phyloP scores from a whole-genome alignment of 2,329 filamentous ascomycete species.

The Drechslerella coelobrocha region DNA sequence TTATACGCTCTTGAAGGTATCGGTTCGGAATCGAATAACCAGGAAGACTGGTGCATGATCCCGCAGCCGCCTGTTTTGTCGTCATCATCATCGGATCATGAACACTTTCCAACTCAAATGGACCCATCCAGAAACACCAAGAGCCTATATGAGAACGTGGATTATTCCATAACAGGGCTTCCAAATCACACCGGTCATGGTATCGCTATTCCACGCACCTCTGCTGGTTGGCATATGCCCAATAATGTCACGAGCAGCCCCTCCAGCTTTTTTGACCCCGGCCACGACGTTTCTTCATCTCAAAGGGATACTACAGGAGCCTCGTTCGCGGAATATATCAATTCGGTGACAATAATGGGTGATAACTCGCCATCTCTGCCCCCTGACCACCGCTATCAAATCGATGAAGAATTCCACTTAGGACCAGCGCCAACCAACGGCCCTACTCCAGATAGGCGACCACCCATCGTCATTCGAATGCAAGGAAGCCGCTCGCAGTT shows the following conservation, averaged over 20 bases:
- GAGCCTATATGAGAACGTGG: not conserved
- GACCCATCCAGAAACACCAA: not conserved
- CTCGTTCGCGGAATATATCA: not conserved
- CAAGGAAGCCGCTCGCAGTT: not conserved
- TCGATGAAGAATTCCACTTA: slow-evolving; percentile 13
- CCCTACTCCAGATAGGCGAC: slow-evolving; percentile 10
- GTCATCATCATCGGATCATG: not conserved
- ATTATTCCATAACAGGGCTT: not conserved
- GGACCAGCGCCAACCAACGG: slow-evolving; percentile 1
- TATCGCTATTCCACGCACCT: not conserved
- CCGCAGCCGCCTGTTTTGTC: not conserved
- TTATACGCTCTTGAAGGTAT: slow-evolving; percentile 16
- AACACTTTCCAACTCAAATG: not conserved
- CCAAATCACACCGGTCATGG: not conserved
- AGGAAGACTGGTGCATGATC: not conserved
- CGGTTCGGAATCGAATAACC: not conserved
- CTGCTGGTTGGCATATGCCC: not conserved
- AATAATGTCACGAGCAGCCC: not conserved
- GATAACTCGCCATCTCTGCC: not conserved
- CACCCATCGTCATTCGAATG: not conserved
- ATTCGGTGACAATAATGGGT: slow-evolving; percentile 1
- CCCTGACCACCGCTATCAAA: slow-evolving; percentile 18
- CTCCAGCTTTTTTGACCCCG: not conserved
- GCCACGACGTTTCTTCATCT: not conserved
- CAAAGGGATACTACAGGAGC: not conserved